These are phyloP conservation scores for Nakaseomyces bracarensis DNA, from an alignment of 1,139 yeast species.

Conservation along the genomic window DNA sequence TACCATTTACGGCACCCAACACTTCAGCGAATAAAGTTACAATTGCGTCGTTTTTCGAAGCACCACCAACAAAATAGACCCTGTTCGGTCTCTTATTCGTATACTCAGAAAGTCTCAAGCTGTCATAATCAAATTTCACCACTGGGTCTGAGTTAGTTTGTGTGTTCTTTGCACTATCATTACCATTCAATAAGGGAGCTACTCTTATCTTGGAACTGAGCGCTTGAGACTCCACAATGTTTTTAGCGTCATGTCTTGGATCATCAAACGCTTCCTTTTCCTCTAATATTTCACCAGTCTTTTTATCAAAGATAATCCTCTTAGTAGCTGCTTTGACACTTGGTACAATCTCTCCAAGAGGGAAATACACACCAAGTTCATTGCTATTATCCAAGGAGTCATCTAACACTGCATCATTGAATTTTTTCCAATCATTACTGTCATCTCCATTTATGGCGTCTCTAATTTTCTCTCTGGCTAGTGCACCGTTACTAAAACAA, in stretches of 20 bases:
- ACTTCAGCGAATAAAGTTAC: conserved; percentile 63
- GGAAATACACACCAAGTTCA: conserved; percentile 73
- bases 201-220: conserved; percentile 73
- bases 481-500: conserved; percentile 85
- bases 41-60: conserved; percentile 62
- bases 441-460: conserved; percentile 44
- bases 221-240: conserved; percentile 82
- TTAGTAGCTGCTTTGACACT: conserved; percentile 56
- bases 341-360: conserved; percentile 84
- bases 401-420: conserved; percentile 44
- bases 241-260: conserved; percentile 57
- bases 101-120: conserved; percentile 21
- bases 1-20: conserved; percentile 54
- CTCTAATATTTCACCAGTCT: conserved; percentile 29
- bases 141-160: conserved; percentile 11
- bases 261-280: conserved; percentile 29
- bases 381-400: conserved; percentile 29
- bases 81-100: conserved; percentile 50
- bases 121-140: conserved; percentile 31
- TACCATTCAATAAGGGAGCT: conserved; percentile 53
- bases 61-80: conserved; percentile 83
- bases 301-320: conserved; percentile 37
- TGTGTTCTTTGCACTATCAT: conserved; percentile 14
- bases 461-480: conserved; percentile 73
- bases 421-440: conserved; percentile 51